Base-by-base conservation (phyloP, 2,329 filamentous ascomycete species). In the Hymenoscyphus albidus region DNA sequence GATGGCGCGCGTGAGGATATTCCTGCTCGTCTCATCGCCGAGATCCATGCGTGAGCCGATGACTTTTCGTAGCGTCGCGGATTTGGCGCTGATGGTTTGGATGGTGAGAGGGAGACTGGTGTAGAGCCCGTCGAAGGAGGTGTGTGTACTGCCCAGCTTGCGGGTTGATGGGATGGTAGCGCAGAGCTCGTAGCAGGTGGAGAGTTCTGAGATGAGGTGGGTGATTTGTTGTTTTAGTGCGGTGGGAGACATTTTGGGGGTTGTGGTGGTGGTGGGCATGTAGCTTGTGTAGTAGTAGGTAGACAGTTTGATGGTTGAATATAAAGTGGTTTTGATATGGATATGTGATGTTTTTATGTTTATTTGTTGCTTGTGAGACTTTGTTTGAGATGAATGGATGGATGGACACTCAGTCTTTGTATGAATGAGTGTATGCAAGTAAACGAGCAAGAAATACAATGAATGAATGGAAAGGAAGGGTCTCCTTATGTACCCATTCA, bases 41-140 rank as follows among this genome's bases (percentile, higher is more conserved):
- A 69, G 57, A 60, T 70, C 69, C 62, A 70, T 66, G 14, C 64
- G 65, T 44, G 69, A 67, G 16, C 68, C 69, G 63, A 66, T 39
- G 40, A 62, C 22, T 13, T 61, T 63, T 27, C 66, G 65, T 12
- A 65, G 42, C 5, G 65, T 48, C 13, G 57, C 60, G 58, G 61
- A 70, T 39, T 59, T 35, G 16, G 39, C 51, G 31, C 62, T 57
- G 59, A 70, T 67, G 22, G 54, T 54, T 6, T 48, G 39, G 31
- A 59, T 57, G 48, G 62, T 56, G 13, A 57, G 10, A 2, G 62
- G 56, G 27, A 69, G 61, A 44, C 51, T 55, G n/a, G 27, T 16
- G 66, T 69, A 65, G 9, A 70, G 62, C 2, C 27, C 32, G 31
- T 70, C 68, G 54, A 70, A 56, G 16, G 64, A 61, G n/a, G 59